Evolutionary conservation across 202 grass and related monocot species (phyloP), one percentile per base, ranked within the genome.

Genomic region (Setaria italica): DNA sequence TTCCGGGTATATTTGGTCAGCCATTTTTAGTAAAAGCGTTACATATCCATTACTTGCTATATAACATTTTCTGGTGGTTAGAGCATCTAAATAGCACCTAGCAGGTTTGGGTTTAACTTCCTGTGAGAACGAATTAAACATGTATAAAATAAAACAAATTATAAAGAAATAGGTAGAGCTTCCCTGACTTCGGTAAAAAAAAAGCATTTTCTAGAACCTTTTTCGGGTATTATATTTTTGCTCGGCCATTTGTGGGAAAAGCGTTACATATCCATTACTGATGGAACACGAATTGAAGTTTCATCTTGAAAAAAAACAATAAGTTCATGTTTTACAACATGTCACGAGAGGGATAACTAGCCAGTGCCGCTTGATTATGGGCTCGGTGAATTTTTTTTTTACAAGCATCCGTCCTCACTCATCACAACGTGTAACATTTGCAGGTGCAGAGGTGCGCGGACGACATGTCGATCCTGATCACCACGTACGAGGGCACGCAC

Each of bases 401-500:
- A 41, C 39, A 41, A 41, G 39, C 39, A 6, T 41, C 39, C 39
- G 39, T 41, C 39, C 39, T 41, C 39, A 41, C 39, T 41, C 5
- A 6, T 5, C 39, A 41, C 39, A 41, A 0, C 39, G 11, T 35
- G 19, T 17, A 13, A 33, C 15, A 11, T 69, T 89, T 64, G 51
- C 87, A 98, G 95, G 97, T 97, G 76, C 97, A 99, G 55, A 83
- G 97, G 79, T 97, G 97, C 69, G 89, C 85, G 4, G 90, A 91
- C 0, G 94, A 99, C 82, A 91, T 77, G 90, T 99, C 97, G 30
- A 99, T 99, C 85, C 81, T 99, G 53, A 97, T 97, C 90, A 97
- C 94, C 48, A 99, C 94, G 11, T 99, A 99, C 72, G 97, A 99
- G 85, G 97, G 97, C 48, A 87, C 70, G 7, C 97, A 99, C 82